A percentile compares a stretch with the other conserved stretches of the same genome.
Evolutionary conservation across 768 basidiomycete genomes (phyloP).

Genomic region (Serendipita indica): DNA sequence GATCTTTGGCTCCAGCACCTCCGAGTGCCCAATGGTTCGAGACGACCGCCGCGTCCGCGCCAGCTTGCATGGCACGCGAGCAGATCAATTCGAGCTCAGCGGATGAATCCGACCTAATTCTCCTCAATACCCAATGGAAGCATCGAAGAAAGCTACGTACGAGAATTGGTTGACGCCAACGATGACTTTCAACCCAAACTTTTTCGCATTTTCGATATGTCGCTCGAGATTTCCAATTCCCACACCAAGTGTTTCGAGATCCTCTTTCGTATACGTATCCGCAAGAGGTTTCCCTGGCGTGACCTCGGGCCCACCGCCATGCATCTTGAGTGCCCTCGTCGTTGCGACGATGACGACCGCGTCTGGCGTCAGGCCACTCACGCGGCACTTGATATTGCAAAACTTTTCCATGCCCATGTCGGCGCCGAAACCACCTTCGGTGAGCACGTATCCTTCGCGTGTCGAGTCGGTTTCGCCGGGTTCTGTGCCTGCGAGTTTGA

Average conservation of each 20-base stretch:
- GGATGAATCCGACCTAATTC: slow-evolving; percentile 61
- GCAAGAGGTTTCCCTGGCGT: slow-evolving; percentile 89
- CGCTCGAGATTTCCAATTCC: slow-evolving; percentile 86
- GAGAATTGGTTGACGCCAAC: slow-evolving; percentile 92
- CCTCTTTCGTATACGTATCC: slow-evolving; percentile 87
- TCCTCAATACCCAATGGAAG: background rate
- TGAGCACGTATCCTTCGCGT: slow-evolving; percentile 86
- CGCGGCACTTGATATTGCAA: slow-evolving; percentile 97
- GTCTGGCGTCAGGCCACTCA: slow-evolving; percentile 84
- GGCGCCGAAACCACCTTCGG: slow-evolving; percentile 96
- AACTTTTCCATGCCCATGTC: slow-evolving; percentile 99
- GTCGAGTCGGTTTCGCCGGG: slow-evolving; percentile 61
- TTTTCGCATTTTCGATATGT: slow-evolving; percentile 89
- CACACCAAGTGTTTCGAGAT: slow-evolving; percentile 74
- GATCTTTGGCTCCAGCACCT: slow-evolving; percentile 73
- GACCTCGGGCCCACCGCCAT: slow-evolving; percentile 94
- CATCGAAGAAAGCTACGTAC: slow-evolving; percentile 33
- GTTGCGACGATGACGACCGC: slow-evolving; percentile 94
- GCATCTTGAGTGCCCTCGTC: slow-evolving; percentile 97
- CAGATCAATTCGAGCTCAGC: slow-evolving; percentile 82
- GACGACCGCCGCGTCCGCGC: slow-evolving; percentile 88
- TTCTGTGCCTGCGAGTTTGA: slow-evolving; percentile 93
- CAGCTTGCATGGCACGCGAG: slow-evolving; percentile 61
- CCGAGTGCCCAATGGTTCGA: slow-evolving; percentile 98
- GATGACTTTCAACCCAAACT: slow-evolving; percentile 92